Percentiles rank a stretch among this genome's conserved stretches.
These are phyloP conservation scores for Monilinia polystroma DNA, from an alignment of 2,329 filamentous ascomycete species.

Conservation along the genomic window DNA sequence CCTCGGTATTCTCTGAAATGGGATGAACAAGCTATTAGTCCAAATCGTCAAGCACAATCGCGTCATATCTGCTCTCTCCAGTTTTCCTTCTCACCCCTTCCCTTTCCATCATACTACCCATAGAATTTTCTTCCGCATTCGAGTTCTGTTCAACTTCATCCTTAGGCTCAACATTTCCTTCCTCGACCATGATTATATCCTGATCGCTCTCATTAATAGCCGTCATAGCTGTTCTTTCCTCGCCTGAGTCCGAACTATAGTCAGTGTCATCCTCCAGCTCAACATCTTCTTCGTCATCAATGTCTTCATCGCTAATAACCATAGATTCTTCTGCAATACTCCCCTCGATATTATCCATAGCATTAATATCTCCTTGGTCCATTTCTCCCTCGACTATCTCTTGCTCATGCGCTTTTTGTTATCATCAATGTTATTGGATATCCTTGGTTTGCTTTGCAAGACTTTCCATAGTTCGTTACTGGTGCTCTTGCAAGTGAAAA, in stretches of 20 bases:
- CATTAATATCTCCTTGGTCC: neutral
- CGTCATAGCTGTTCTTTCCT: too few relatives aligned
- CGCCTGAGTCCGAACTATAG: neutral
- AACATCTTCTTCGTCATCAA: neutral
- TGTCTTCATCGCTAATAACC: neutral
- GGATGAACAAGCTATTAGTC: neutral
- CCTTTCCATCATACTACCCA: neutral
- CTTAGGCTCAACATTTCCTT: neutral
- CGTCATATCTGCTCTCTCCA: neutral
- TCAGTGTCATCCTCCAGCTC: neutral
- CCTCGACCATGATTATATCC: neutral
- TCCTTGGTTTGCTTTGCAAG: neutral
- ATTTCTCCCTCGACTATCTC: neutral
- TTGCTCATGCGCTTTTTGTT: neutral
- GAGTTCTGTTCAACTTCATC: neutral
- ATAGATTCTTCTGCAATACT: neutral
- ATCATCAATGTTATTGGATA: neutral
- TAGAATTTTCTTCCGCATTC: neutral
- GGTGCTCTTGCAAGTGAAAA: constrained; percentile 1
- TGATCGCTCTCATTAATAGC: neutral
- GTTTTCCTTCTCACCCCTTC: too few relatives aligned
- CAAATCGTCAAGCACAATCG: constrained; percentile 9
- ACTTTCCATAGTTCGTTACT: constrained; percentile 10
- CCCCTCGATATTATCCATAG: too few relatives aligned
- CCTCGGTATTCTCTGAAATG: neutral